Conservation (phyloP, 768 basidiomycete species). For the Pleurotus citrinopileatus region DNA sequence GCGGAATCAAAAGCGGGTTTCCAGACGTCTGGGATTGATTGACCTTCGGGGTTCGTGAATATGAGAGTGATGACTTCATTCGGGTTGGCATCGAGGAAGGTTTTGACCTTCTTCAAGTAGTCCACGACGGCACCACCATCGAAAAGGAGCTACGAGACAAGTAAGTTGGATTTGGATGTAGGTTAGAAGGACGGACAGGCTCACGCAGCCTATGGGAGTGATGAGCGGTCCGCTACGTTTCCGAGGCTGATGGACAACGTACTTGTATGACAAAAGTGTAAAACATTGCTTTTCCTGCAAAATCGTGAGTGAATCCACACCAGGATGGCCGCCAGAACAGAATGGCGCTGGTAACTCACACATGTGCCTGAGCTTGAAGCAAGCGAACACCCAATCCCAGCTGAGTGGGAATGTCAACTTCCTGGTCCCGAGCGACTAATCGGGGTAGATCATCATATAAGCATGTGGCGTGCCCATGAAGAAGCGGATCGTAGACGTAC, state of each 20-base stretch:
- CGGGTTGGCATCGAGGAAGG: conserved; percentile 57
- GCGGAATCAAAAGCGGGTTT: conserved; percentile 49
- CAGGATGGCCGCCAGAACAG: neutral
- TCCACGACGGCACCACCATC: conserved; percentile 49
- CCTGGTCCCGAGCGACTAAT: conserved; percentile 43
- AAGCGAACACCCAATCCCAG: conserved; percentile 50
- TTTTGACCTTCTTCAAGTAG: conserved; percentile 52
- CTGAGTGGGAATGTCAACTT: conserved; percentile 47
- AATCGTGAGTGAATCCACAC: neutral
- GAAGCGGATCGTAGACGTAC: conserved; percentile 26
- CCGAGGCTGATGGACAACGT: conserved; percentile 20
- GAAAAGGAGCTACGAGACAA: conserved; percentile 35
- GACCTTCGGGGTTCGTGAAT: conserved; percentile 64
- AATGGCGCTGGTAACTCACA: conserved; percentile 23
- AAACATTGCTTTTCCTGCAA: conserved; percentile 33
- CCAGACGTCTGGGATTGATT: conserved; percentile 46
- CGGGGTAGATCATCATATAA: too few species aligned
- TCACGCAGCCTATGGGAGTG: conserved; percentile 30
- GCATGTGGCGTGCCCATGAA: neutral
- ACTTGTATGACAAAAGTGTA: conserved; percentile 72
- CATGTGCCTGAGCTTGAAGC: conserved; percentile 58
- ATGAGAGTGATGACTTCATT: conserved; percentile 65
- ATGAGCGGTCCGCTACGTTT: conserved; percentile 1
- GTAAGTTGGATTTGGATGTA: neutral
- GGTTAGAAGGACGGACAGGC: conserved; percentile 12